Evolutionary conservation across 768 basidiomycete species (phyloP).

Genomic region (Mycena galopus): DNA sequence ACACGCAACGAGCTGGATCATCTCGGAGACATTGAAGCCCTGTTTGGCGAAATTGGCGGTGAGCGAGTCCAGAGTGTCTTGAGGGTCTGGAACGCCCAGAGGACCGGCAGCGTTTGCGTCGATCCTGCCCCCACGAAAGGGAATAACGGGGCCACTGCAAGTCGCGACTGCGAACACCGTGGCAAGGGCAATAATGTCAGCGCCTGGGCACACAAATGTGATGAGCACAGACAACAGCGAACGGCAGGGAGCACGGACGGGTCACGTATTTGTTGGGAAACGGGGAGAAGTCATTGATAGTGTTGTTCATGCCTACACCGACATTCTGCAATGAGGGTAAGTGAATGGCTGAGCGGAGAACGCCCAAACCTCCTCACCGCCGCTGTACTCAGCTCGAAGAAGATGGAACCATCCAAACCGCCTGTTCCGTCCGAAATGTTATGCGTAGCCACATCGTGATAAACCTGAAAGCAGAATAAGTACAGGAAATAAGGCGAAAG

Average conservation of each 20-base stretch:
- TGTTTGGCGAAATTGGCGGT: slow-evolving; percentile 55
- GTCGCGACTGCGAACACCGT: slow-evolving; percentile 52
- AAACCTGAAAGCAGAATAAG: slow-evolving; percentile 49
- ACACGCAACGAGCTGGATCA: slow-evolving; percentile 65
- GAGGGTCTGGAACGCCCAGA: slow-evolving; percentile 58
- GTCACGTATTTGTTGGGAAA: slow-evolving; percentile 60
- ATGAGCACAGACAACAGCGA: too few species aligned
- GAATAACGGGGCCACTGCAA: slow-evolving; percentile 63
- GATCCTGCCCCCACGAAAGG: slow-evolving; percentile 56
- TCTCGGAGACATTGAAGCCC: slow-evolving; percentile 60
- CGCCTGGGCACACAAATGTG: slow-evolving; percentile 47
- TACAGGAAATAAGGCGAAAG: not conserved
- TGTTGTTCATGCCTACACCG: slow-evolving; percentile 60
- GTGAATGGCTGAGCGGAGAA: not conserved
- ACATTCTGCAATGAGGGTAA: slow-evolving; percentile 52
- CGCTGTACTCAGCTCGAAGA: slow-evolving; percentile 57
- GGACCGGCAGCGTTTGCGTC: slow-evolving; percentile 55
- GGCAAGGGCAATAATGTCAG: slow-evolving; percentile 60
- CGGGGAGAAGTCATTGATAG: slow-evolving; percentile 55
- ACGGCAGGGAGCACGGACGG: slow-evolving; percentile 44
- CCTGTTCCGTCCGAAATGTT: slow-evolving; percentile 60
- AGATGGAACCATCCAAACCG: slow-evolving; percentile 65
- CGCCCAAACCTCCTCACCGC: slow-evolving; percentile 48
- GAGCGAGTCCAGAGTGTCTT: slow-evolving; percentile 54
- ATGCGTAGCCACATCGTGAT: slow-evolving; percentile 65